Base-by-base conservation (phyloP, 306 rosid species). In the Glycine soja region DNA sequence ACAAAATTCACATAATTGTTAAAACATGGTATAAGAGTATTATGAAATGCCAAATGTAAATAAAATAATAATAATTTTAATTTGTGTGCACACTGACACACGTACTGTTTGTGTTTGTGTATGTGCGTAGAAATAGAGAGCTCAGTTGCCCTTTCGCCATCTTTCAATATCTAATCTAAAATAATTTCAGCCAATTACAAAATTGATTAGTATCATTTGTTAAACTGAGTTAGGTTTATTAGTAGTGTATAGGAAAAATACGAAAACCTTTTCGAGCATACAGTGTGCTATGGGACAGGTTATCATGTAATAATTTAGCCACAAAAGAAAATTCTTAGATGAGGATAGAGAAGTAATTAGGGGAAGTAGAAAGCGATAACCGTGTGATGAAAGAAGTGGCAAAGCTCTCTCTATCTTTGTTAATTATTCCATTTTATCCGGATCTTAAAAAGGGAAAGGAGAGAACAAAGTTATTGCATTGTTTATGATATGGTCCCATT, bases 401-500 rank as follows among this genome's bases (percentile, higher is more conserved):
- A 82, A 77, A 62, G 34, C 3, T 2, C 30, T 24, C 3, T 47
- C 3, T 77, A 10, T 6, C n/a, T 76, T 24, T 24, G 30, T 24
- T 24, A 24, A 24, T 24, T 24, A 24, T 19, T 19, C 24, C 24
- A 19, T 24, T 24, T 11, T 76, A 56, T 69, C 54, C 62, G 19
- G 46, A 68, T 76, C 45, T 14, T 2, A 72, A 45, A 83, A 78
- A 1, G 43, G 58, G 76, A 69, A 64, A 32, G 16, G 34, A 52
- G 65, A 2, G 18, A 53, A 56, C 34, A 52, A n/a, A 3, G 43
- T 30, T 24, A 1, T 24, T 24, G 30, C 30, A 24, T 24, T 24
- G 30, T 24, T 56, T 71, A 78, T 58, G 72, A 72, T 56, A 43
- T 52, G 89, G 85, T 80, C 83, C 74, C 87, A 34, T 15, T 13